phyloP scores from a whole-genome alignment of 169 alveolate species.

The Hepatocystis sp. region DNA sequence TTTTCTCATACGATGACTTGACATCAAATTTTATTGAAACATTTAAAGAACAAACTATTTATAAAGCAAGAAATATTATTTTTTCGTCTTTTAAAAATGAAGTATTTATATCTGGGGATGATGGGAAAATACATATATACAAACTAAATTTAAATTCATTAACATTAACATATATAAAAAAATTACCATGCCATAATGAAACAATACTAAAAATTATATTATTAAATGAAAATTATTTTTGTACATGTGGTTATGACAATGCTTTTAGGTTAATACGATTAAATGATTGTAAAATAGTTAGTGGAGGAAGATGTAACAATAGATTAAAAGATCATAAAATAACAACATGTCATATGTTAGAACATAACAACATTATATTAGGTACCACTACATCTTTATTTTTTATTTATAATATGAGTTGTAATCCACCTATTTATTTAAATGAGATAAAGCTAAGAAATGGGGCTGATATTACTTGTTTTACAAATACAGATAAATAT shows the following conservation, averaged over 20 bases:
- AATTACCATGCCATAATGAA: slow-evolving; percentile 78
- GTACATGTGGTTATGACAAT: slow-evolving; percentile 86
- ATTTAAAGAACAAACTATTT: slow-evolving; percentile 55
- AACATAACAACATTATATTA: slow-evolving; percentile 34
- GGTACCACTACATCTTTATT: slow-evolving; percentile 37
- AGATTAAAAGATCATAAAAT: slow-evolving; percentile 83
- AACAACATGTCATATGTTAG: slow-evolving; percentile 72
- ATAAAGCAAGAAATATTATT: slow-evolving; percentile 59
- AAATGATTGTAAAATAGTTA: slow-evolving; percentile 69
- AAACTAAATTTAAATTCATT: slow-evolving; percentile 25
- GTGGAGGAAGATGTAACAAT: slow-evolving; percentile 84
- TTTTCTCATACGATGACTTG: slow-evolving; percentile 74
- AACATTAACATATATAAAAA: slow-evolving; percentile 74
- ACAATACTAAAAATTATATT: slow-evolving; percentile 77
- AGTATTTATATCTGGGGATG: slow-evolving; percentile 69
- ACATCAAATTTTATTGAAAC: slow-evolving; percentile 60
- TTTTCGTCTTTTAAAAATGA: slow-evolving; percentile 31
- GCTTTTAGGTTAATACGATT: slow-evolving; percentile 77
- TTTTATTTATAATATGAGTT: slow-evolving; percentile 47
- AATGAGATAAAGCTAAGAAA: slow-evolving; percentile 43
- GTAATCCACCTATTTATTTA: slow-evolving; percentile 58
- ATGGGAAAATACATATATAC: slow-evolving; percentile 69
- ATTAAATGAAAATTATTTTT: slow-evolving; percentile 39
- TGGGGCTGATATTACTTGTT: slow-evolving; percentile 44
- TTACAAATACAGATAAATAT: slow-evolving; percentile 69